Evolutionary conservation across 768 basidiomycete species (phyloP), one percentile per base, ranked within the genome.

Genomic region (Kwoniella dejecticola): DNA sequence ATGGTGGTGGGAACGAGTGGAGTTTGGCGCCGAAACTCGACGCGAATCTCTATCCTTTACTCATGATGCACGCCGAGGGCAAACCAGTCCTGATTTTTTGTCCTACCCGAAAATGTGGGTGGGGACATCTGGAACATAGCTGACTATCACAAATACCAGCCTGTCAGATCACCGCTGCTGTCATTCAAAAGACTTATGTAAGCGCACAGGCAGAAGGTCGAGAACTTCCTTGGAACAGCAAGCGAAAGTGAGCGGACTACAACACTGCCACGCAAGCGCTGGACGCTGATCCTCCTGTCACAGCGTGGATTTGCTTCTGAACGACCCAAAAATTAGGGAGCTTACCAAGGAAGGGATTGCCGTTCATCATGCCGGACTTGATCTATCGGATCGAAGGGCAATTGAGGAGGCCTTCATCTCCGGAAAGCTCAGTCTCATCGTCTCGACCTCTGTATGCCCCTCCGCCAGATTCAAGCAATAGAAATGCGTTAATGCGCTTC

Each of bases 11-110:
- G 33, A 95, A 93, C 68, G 90, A 91, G 64, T 94, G 91, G 72
- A 83, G 83, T 13, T 93, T 92, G 72, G 82, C 83, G 2, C 85
- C 83, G 60, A 82, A 80, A 4, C 83, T 98, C 12, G 89, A 94
- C 73, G 83, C 79, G 69, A 88, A 85, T 62, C 76, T 97, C 8
- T 94, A 88, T 71, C 70, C 82, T 0, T 76, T 88, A n/a, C 81
- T 98, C 60, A 85, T 87, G 64, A 81, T 86, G 66, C 86, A 93
- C 70, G 85, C 88, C 0, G 80, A 82, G 13, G 86, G 88, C 27
- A 94, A 93, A 76, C 92, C 95, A 0, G 88, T 91, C 17, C 79
- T 99, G 49, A 80, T 98, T 7, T 99, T 99, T 74, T 89, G 88
- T 64, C 82, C 90, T 17, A 97, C 95, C 1, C 83, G 95, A 67